These are phyloP conservation scores for Xylariales sp. DNA, from an alignment of 2,329 filamentous ascomycete species.

Conservation along the genomic window DNA sequence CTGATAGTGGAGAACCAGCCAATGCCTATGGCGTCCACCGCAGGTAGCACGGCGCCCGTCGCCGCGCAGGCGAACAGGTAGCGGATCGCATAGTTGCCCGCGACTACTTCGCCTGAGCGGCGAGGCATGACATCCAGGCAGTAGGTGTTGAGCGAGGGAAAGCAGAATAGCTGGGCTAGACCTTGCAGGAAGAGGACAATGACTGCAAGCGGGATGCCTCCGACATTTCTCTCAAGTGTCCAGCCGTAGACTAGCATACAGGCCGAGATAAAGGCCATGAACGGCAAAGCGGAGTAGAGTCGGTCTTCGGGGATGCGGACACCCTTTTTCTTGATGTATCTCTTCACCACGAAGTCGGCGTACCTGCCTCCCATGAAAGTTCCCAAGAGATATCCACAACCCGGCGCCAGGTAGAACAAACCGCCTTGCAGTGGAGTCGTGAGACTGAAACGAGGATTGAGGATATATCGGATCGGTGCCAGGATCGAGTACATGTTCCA, in stretches of 20 bases:
- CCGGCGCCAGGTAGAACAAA: conserved; percentile 66
- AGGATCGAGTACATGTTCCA: conserved; percentile 66
- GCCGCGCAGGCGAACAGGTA: conserved; percentile 71
- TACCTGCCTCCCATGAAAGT: conserved; percentile 58
- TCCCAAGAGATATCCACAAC: conserved; percentile 59
- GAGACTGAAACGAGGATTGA: conserved; percentile 66
- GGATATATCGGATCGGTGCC: conserved; percentile 59
- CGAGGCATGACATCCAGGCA: conserved; percentile 77
- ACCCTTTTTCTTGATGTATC: conserved; percentile 39
- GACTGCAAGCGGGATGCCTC: conserved; percentile 57
- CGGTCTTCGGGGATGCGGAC: conserved; percentile 65
- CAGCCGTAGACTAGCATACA: conserved; percentile 62
- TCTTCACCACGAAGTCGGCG: conserved; percentile 35
- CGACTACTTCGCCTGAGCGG: conserved; percentile 67
- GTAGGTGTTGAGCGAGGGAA: conserved; percentile 73
- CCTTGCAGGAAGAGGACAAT: conserved; percentile 72
- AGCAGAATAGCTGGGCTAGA: conserved; percentile 69
- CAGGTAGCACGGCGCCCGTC: conserved; percentile 68
- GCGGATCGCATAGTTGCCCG: conserved; percentile 73
- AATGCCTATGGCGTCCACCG: conserved; percentile 68
- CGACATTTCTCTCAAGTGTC: conserved; percentile 44
- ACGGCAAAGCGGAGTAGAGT: conserved; percentile 54
- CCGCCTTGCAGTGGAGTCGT: conserved; percentile 57
- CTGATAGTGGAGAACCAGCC: conserved; percentile 72
- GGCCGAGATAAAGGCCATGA: conserved; percentile 57